phyloP scores from a whole-genome alignment of 805 yeast genomes.

The Kodamaea kaohsiungensis region DNA sequence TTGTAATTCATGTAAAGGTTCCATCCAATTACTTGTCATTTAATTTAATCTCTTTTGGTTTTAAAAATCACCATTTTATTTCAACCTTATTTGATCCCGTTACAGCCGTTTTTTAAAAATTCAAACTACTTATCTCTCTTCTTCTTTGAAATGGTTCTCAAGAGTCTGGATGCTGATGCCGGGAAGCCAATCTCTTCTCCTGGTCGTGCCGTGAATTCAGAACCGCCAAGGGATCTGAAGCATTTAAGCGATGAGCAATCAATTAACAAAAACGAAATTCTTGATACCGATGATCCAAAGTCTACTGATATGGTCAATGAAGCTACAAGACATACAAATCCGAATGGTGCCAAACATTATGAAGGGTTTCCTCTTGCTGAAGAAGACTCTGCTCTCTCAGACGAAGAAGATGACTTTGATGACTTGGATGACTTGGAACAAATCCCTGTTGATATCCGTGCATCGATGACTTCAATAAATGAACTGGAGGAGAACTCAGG shows the following conservation, averaged over 20 bases:
- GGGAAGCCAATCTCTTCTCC: not conserved
- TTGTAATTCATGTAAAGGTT: too few species aligned
- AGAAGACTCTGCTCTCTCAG: conserved; percentile 6
- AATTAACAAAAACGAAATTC: not conserved
- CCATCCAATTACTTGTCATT: not conserved
- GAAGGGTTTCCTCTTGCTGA: not conserved
- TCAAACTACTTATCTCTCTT: not conserved
- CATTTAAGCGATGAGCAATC: not conserved
- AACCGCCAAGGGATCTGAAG: not conserved
- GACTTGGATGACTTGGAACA: conserved; percentile 5
- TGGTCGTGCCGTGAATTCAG: not conserved
- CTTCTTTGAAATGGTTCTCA: not conserved
- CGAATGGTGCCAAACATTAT: too few species aligned
- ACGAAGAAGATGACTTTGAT: conserved; percentile 13
- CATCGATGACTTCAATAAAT: not conserved
- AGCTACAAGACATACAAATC: too few species aligned
- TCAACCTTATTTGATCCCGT: not conserved
- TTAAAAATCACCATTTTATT: too few species aligned
- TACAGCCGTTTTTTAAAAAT: not conserved
- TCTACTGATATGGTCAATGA: not conserved
- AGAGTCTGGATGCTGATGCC: not conserved
- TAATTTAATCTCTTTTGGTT: not conserved
- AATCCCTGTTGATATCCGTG: conserved; percentile 7
- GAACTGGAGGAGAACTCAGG: not conserved
- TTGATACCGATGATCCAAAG: not conserved